Percentiles rank a stretch among this genome's conserved stretches.
These are phyloP conservation scores for Saccharomycopsis selenospora DNA, from an alignment of 805 yeast species.

Conservation along the genomic window DNA sequence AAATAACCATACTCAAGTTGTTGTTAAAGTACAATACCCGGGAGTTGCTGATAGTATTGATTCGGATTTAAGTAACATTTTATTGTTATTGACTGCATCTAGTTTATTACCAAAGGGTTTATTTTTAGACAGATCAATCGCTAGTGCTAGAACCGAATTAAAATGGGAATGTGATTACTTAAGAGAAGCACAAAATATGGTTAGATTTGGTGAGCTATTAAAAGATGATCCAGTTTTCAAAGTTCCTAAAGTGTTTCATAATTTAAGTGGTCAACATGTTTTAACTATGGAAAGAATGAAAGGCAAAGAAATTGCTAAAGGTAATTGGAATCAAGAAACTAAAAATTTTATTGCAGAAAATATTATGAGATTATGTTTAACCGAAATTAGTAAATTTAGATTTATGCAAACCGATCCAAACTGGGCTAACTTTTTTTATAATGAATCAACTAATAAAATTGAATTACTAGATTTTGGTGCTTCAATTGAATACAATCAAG, in stretches of 20 bases:
- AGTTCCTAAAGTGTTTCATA: constrained; percentile 77
- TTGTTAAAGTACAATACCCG: constrained; percentile 94
- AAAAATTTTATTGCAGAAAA: constrained; percentile 76
- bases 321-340: constrained; percentile 65
- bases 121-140: constrained; percentile 85
- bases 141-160: constrained; percentile 85
- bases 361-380: constrained; percentile 78
- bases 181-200: constrained; percentile 76
- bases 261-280: constrained; percentile 72
- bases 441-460: constrained; percentile 58
- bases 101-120: constrained; percentile 83
- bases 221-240: constrained; percentile 53
- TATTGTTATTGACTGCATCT: constrained; percentile 79
- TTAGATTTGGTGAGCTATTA: constrained; percentile 56
- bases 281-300: constrained; percentile 84
- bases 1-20: constrained; percentile 60
- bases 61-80: constrained; percentile 81
- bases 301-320: constrained; percentile 77
- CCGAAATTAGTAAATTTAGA: constrained; percentile 75
- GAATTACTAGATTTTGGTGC: constrained; percentile 96
- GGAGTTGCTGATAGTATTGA: constrained; percentile 93
- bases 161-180: constrained; percentile 97
- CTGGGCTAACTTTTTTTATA: constrained; percentile 95
- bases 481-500: constrained; percentile 65
- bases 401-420: constrained; percentile 99